Percentiles rank a stretch among this genome's conserved stretches.
phyloP scores from a whole-genome alignment of 345 rosid genomes.

The Eucalyptus curtisii region DNA sequence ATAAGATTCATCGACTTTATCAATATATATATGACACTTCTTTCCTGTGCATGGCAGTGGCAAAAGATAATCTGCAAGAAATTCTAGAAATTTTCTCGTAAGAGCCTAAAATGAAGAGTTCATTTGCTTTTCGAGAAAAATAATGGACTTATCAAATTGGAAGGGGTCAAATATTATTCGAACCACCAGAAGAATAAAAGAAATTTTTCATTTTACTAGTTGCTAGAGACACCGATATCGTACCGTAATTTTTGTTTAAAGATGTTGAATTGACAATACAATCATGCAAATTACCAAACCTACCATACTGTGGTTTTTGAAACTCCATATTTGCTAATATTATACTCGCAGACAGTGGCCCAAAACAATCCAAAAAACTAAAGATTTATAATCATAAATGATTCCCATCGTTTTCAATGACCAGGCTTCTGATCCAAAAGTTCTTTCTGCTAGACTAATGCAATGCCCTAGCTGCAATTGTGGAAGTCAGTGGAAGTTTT shows the following conservation, averaged over 20 bases:
- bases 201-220: not conserved
- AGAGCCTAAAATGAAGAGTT: not conserved
- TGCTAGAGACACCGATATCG: not conserved
- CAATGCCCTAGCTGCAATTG: not conserved
- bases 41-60: not conserved
- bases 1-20: not conserved
- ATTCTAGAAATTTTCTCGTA: not conserved
- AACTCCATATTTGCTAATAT: not conserved
- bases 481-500: not conserved
- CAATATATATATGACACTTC: not conserved
- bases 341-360: not conserved
- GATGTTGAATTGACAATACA: not conserved
- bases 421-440: not conserved
- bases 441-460: not conserved
- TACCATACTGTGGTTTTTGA: not conserved
- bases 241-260: not conserved
- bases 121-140: not conserved
- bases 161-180: not conserved
- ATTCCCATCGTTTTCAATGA: not conserved
- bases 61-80: not conserved
- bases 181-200: not conserved
- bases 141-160: not conserved
- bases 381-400: not conserved
- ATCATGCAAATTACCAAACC: not conserved
- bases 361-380: not conserved